Base-by-base conservation (phyloP, 192 early-diverging fungal species). In the Jimgerdemannia lactiflua region DNA sequence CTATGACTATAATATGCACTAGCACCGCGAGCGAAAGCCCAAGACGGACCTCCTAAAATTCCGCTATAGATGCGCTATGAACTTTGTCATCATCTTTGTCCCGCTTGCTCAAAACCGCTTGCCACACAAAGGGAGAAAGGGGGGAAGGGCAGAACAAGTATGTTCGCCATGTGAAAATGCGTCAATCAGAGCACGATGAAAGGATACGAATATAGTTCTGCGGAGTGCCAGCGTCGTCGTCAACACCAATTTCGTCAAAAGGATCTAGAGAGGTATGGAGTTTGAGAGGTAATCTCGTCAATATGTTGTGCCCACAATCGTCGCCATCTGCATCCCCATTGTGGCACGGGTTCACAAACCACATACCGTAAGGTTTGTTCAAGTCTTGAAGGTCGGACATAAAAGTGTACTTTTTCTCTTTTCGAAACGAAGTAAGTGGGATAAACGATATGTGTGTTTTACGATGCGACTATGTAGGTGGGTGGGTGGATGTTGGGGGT, bases 311-410 rank as follows among this genome's bases (percentile, higher is more conserved):
- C 49, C 8, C 6, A 10, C 14, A 6, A 59, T 10, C 49, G 49
- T 14, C 49, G 14, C 6, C 49, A 59, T 59, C 14, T 59, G 14
- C 49, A 6, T 10, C 6, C 49, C 6, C 14, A 14, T 10, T 14
- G 49, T 14, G 14, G 49, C 49, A 59, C 49, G 2, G n/a, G n/a
- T n/a, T n/a, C 6, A 10, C 49, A 29, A 29, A 29, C 6, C 49
- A 59, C 49, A 14, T 59, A 59, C 49, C 67, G 67, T 10, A 68
- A 68, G 67, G 67, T 68, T 41, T 68, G 67, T 18, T 18, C 6
- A 68, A 41, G 7, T 68, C 67, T 39, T 20, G 7, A 41, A 68
- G 18, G 67, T 68, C 67, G 67, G 67, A 68, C 67, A 68, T 68
- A 68, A 9, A 68, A 68, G 67, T 59, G 49, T 59, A 14, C 49